These are phyloP conservation scores for Nigrospora osmanthi DNA, from an alignment of 2,329 filamentous ascomycete species.

Conservation along the genomic window DNA sequence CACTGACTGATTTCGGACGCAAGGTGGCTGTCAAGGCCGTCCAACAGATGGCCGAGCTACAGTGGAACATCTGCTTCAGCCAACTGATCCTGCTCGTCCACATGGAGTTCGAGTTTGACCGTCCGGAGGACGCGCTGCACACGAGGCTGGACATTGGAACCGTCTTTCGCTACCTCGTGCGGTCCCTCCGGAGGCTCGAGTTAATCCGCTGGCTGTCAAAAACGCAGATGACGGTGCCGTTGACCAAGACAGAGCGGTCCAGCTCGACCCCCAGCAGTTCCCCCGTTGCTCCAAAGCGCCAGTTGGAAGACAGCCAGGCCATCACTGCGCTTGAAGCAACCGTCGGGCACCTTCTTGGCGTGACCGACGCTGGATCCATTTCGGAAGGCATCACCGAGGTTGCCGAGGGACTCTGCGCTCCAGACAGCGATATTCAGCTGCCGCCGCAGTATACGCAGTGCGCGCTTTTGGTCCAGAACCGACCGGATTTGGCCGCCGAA, in stretches of 20 bases:
- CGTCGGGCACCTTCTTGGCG: slow-evolving; percentile 55
- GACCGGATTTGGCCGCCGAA: slow-evolving; percentile 52
- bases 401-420: slow-evolving; percentile 56
- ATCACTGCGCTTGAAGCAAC: slow-evolving; percentile 54
- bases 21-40: slow-evolving; percentile 68
- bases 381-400: slow-evolving; percentile 57
- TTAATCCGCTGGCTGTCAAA: slow-evolving; percentile 63
- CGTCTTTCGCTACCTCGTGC: slow-evolving; percentile 62
- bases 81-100: slow-evolving; percentile 78
- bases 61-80: slow-evolving; percentile 70
- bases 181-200: slow-evolving; percentile 65
- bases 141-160: slow-evolving; percentile 56
- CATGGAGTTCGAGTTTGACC: slow-evolving; percentile 75
- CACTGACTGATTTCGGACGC: slow-evolving; percentile 68
- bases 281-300: slow-evolving; percentile 27
- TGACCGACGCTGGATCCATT: slow-evolving; percentile 41
- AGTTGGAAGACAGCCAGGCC: slow-evolving; percentile 35
- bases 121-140: slow-evolving; percentile 58
- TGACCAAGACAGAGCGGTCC: slow-evolving; percentile 31
- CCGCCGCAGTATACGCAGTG: slow-evolving; percentile 54
- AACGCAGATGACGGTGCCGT: slow-evolving; percentile 46
- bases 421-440: slow-evolving; percentile 59
- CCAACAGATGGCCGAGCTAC: slow-evolving; percentile 68
- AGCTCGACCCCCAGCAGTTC: slow-evolving; percentile 23
- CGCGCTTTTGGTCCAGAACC: slow-evolving; percentile 49